Percentiles rank a stretch among this genome's conserved stretches.
Conservation (phyloP, 352 stramenopile genomes). For the Phytophthora megakarya region DNA sequence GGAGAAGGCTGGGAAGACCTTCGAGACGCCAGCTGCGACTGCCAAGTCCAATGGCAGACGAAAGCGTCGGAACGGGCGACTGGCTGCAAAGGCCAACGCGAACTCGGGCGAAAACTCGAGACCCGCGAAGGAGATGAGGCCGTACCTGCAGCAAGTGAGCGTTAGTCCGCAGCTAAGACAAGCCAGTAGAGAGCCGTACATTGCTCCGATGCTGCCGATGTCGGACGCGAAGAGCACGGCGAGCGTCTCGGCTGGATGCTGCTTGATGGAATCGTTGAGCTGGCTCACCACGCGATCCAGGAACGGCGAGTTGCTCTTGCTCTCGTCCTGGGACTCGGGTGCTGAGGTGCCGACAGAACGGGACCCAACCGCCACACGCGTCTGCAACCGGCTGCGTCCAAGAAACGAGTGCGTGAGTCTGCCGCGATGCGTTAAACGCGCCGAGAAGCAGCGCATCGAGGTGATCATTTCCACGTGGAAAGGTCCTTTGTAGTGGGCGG, state of each 20-base stretch:
- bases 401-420: slow-evolving; percentile 1
- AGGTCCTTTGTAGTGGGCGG: not conserved
- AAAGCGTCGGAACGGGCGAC: slow-evolving; percentile 80
- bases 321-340: slow-evolving; percentile 6
- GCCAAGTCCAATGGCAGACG: slow-evolving; percentile 80
- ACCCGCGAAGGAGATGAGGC: slow-evolving; percentile 61
- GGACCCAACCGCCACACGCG: slow-evolving; percentile 1
- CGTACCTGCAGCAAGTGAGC: not conserved
- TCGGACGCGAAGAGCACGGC: slow-evolving; percentile 81
- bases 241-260: slow-evolving; percentile 75
- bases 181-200: slow-evolving; percentile 40
- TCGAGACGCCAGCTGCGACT: slow-evolving; percentile 64
- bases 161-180: not conserved
- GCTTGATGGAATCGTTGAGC: slow-evolving; percentile 80
- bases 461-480: slow-evolving; percentile 19
- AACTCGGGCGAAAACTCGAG: slow-evolving; percentile 87
- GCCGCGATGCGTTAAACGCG: not conserved
- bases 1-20: slow-evolving; percentile 75
- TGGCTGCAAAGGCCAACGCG: slow-evolving; percentile 82
- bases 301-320: slow-evolving; percentile 31
- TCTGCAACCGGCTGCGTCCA: not conserved
- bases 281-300: slow-evolving; percentile 73
- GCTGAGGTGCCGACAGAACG: slow-evolving; percentile 10
- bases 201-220: slow-evolving; percentile 78
- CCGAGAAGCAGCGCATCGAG: slow-evolving; percentile 19